These are phyloP conservation scores for Nicotiana obtusifolia DNA, from an alignment of 257 asterid species.

Conservation along the genomic window DNA sequence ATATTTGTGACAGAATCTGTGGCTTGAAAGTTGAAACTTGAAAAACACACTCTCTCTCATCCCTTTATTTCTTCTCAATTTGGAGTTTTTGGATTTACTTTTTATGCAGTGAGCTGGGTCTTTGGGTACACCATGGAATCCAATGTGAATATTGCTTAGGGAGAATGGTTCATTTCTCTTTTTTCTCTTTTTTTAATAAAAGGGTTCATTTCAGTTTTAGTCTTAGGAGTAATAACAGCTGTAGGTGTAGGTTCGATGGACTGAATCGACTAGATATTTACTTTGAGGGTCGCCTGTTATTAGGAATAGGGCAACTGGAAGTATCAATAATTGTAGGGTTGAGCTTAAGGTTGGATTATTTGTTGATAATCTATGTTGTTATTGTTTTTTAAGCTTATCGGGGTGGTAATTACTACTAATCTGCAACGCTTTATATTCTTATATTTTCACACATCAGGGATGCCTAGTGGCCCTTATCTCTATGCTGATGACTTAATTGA, in stretches of 20 bases:
- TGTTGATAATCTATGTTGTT: not conserved
- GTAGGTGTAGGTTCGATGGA: not conserved
- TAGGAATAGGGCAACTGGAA: not conserved
- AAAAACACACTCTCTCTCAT: not conserved
- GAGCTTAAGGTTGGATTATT: not conserved
- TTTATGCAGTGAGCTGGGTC: not conserved
- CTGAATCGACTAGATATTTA: not conserved
- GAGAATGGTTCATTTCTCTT: not conserved
- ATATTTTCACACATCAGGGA: conserved; percentile 43
- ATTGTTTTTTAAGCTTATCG: not conserved
- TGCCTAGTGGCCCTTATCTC: conserved; percentile 66
- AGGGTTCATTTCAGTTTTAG: not conserved
- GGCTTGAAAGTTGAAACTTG: not conserved
- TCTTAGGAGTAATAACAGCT: not conserved
- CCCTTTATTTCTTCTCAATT: not conserved
- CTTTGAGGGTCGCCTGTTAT: not conserved
- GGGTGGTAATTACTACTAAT: not conserved
- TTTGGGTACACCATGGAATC: not conserved
- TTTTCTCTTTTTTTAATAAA: no score
- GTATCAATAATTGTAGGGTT: not conserved
- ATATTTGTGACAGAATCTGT: not conserved
- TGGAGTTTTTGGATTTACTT: not conserved
- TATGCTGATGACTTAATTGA: conserved; percentile 64
- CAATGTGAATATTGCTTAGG: not conserved
- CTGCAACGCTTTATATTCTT: not conserved